Evolutionary conservation across 2,329 filamentous ascomycete genomes (phyloP).

Genomic region (Beauveria rudraprayagi): DNA sequence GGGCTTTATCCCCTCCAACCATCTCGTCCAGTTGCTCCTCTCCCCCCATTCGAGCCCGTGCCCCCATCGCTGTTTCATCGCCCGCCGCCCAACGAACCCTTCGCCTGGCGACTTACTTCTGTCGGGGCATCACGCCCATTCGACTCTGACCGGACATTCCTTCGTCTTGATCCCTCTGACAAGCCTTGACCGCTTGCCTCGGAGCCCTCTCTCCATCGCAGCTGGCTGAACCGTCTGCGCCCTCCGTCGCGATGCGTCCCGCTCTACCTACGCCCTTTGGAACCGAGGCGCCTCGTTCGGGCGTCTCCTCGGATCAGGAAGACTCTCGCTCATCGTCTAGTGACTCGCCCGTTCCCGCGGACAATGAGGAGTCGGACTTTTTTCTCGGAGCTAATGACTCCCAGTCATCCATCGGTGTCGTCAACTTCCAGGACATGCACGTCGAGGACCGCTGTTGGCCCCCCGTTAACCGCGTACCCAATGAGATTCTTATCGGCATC

Average conservation of each 20-base stretch:
- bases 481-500: slow-evolving; percentile 88
- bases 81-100: background rate
- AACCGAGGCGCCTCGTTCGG: slow-evolving; percentile 16
- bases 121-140: background rate
- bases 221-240: background rate
- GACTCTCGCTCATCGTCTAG: slow-evolving; percentile 59
- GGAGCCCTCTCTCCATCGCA: background rate
- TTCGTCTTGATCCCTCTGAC: background rate
- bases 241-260: slow-evolving; percentile 12
- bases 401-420: slow-evolving; percentile 79
- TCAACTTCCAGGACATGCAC: slow-evolving; percentile 67
- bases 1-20: background rate
- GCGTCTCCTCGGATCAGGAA: slow-evolving; percentile 32
- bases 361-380: slow-evolving; percentile 91
- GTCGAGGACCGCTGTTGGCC: slow-evolving; percentile 60
- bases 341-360: slow-evolving; percentile 65
- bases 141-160: background rate
- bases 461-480: slow-evolving; percentile 80
- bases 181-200: background rate
- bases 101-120: background rate
- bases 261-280: slow-evolving; percentile 13
- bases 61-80: slow-evolving; percentile 6
- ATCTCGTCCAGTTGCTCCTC: background rate
- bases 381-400: slow-evolving; percentile 87
- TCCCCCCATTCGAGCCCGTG: background rate